A percentile compares a stretch with the other conserved stretches of the same genome.
These are phyloP conservation scores for Scleromitrula shiraiana DNA, from an alignment of 2,329 filamentous ascomycete genomes.

Conservation along the genomic window DNA sequence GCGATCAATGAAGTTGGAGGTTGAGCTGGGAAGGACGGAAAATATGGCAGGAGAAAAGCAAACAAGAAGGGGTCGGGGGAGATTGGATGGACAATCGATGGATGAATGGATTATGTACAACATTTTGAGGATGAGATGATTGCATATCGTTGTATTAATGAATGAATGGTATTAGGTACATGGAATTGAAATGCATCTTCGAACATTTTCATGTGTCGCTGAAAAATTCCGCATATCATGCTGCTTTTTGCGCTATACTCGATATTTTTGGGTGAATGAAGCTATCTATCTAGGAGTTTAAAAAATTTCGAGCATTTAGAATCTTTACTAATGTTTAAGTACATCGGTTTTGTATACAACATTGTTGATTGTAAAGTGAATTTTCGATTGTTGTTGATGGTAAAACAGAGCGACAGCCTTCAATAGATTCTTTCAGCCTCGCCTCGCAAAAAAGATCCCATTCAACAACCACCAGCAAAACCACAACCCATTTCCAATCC, in stretches of 20 bases:
- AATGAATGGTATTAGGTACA: not conserved
- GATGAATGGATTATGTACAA: conserved; percentile 1
- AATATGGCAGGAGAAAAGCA: not conserved
- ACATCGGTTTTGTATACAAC: too few relatives aligned
- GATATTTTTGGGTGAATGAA: too few relatives aligned
- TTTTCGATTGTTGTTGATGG: too few relatives aligned
- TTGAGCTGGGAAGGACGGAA: not conserved
- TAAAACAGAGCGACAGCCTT: too few relatives aligned
- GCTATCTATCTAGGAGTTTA: too few relatives aligned
- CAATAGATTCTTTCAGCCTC: not conserved
- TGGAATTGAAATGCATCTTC: conserved; percentile 3
- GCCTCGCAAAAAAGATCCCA: not conserved
- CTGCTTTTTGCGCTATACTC: too few relatives aligned
- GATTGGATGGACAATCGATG: not conserved
- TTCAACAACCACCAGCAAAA: not conserved
- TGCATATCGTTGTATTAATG: not conserved
- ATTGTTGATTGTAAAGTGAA: too few relatives aligned
- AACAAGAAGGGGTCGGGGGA: not conserved
- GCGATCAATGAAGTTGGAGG: conserved; percentile 3
- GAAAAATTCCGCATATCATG: too few relatives aligned
- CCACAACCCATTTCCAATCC: not conserved
- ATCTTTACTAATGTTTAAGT: too few relatives aligned
- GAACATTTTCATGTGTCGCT: too few relatives aligned
- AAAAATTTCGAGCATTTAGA: too few relatives aligned
- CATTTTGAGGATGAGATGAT: not conserved